Evolutionary conservation across 768 basidiomycete species (phyloP).

Genomic region (Daedaleopsis sinensis): DNA sequence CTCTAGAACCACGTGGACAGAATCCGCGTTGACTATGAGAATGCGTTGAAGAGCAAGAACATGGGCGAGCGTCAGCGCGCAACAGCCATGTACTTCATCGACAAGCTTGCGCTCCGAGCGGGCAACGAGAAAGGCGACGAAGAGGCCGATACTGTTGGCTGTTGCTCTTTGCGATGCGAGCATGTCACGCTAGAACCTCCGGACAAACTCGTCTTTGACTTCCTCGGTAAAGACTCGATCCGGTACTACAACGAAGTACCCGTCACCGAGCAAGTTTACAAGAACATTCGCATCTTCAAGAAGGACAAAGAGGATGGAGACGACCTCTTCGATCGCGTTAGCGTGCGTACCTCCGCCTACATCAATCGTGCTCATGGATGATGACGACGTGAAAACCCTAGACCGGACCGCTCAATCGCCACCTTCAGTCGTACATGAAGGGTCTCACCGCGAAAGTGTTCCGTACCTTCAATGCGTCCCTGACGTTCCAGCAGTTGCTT

Average conservation of each 20-base stretch:
- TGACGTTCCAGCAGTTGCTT: conserved; percentile 90
- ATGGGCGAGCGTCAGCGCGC: conserved; percentile 96
- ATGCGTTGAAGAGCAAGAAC: conserved; percentile 84
- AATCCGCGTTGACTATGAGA: conserved; percentile 87
- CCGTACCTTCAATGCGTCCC: conserved; percentile 99
- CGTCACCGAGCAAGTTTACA: conserved; percentile 93
- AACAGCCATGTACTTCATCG: conserved; percentile 99
- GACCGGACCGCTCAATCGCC: conserved; percentile 89
- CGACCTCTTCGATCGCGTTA: conserved; percentile 92
- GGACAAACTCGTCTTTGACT: conserved; percentile 91
- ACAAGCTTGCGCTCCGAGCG: conserved; percentile 93
- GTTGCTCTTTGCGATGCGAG: conserved; percentile 96
- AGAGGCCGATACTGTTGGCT: conserved; percentile 98
- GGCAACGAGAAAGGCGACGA: conserved; percentile 99
- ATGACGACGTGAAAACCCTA: conserved; percentile 35
- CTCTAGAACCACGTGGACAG: conserved; percentile 84
- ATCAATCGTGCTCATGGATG: background rate
- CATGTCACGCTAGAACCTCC: conserved; percentile 93
- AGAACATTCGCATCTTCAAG: conserved; percentile 98
- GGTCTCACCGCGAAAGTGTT: conserved; percentile 99
- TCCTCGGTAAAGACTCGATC: conserved; percentile 99
- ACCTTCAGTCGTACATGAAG: conserved; percentile 92
- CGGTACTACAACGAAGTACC: conserved; percentile 92
- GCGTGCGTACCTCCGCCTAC: conserved; percentile 53
- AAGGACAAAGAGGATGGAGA: conserved; percentile 88